These are phyloP conservation scores for Rhizopus stolonifer DNA, from an alignment of 371 early-diverging fungal species.

Conservation along the genomic window DNA sequence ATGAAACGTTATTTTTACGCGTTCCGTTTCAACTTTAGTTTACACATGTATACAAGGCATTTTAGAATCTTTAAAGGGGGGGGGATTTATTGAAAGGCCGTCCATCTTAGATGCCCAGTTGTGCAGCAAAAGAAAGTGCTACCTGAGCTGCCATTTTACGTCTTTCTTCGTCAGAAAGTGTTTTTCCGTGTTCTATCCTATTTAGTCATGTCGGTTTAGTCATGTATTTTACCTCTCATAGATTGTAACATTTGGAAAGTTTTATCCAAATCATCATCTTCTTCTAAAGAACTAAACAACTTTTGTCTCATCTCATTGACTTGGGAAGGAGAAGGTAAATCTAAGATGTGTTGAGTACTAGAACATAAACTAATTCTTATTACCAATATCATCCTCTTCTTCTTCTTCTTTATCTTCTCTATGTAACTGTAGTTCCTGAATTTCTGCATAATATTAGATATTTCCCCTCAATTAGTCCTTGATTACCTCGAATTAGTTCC, in stretches of 20 bases:
- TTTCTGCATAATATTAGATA: neutral
- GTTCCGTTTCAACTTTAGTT: too few relatives aligned
- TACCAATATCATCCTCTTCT: too few relatives aligned
- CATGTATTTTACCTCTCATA: conserved; percentile 49
- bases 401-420: conserved; percentile 1
- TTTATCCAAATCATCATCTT: conserved; percentile 67
- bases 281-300: conserved; percentile 61
- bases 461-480: too few relatives aligned
- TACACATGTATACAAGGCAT: too few relatives aligned
- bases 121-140: conserved; percentile 64
- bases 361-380: too few relatives aligned
- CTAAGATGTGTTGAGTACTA: too few relatives aligned
- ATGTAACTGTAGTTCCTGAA: neutral
- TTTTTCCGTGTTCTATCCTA: conserved; percentile 62
- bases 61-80: too few relatives aligned
- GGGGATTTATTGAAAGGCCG: neutral
- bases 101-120: conserved; percentile 30
- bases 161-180: conserved; percentile 58
- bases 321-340: conserved; percentile 46
- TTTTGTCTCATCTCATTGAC: conserved; percentile 52
- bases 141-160: conserved; percentile 66
- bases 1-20: too few relatives aligned
- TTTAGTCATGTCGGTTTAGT: neutral
- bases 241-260: conserved; percentile 54
- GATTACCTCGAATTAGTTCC: conserved; percentile 1